Evolutionary conservation across 2,329 filamentous ascomycete genomes (phyloP), one percentile per base, ranked within the genome.

Genomic region (Phyllachora maydis): DNA sequence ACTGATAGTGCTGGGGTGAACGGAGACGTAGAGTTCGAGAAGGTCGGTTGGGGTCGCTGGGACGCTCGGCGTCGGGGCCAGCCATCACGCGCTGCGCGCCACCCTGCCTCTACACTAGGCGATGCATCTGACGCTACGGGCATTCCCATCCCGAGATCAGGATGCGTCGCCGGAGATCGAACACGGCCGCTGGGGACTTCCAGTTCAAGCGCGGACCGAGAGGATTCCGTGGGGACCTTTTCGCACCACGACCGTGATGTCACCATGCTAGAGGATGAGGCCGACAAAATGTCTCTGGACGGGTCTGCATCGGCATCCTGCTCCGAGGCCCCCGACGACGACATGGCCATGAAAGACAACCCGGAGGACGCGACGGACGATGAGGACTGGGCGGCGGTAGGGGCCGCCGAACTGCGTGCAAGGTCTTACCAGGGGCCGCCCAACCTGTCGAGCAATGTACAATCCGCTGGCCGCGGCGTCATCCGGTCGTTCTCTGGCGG

Each of bases 1-100:
- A 48, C 50, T 26, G 60, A 68, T 32, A 59, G 61, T 28, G 66
- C 68, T 30, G 64, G 65, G 27, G 43, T 63, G 30, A 58, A 71
- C 31, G 71, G 72, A 34, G 71, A 79, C 35, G 72, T 88, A 38
- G 62, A 73, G 41, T 95, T 91, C 42, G 77, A 90, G 47, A 95
- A 95, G 58, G 81, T 93, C 28, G 85, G 85, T 41, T 95, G 85
- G 85, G 88, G 88, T 29, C 70, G 82, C 34, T 98, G 85, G 85
- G 77, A 90, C 47, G 88, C 83, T 30, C 70, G 70, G 42, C 61
- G 67, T 43, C 68, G 68, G 37, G 77, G 72, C 26, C 65, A 77
- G 30, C 52, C 61, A 20, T 37, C 52, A 30, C 54, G 57, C 32
- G 25, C 25, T 20, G 30, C 42, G 36, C 40, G 54, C 44, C 41